A percentile compares a stretch with the other conserved stretches of the same genome.
phyloP scores from a whole-genome alignment of 2,329 filamentous ascomycete species.

The Cadophora gregata region DNA sequence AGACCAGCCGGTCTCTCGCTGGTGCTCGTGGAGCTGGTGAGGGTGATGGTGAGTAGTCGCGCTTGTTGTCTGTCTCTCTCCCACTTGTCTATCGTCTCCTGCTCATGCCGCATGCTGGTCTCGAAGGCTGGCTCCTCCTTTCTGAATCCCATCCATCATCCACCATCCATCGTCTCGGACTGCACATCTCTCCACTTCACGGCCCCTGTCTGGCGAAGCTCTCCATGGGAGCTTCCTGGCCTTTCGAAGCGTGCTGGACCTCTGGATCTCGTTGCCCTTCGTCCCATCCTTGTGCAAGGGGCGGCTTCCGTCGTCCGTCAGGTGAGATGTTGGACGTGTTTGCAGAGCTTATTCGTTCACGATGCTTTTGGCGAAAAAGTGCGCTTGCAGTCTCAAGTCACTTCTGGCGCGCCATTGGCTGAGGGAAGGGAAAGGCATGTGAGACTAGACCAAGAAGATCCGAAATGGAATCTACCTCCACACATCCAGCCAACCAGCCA shows the following conservation, averaged over 20 bases:
- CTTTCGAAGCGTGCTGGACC: constrained; percentile 34
- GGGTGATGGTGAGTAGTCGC: background rate
- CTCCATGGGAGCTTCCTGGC: constrained; percentile 36
- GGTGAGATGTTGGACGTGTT: constrained; percentile 37
- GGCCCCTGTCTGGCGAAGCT: constrained; percentile 31
- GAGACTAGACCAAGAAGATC: too few species aligned
- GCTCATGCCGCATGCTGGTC: constrained; percentile 28
- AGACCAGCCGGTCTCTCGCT: constrained; percentile 37
- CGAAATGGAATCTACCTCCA: background rate
- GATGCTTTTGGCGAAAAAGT: constrained; percentile 31
- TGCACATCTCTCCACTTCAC: too few species aligned
- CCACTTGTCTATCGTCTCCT: constrained; percentile 20
- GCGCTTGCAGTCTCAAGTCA: constrained; percentile 29
- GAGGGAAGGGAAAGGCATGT: constrained; percentile 22
- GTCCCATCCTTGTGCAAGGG: constrained; percentile 34
- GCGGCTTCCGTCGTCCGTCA: constrained; percentile 35
- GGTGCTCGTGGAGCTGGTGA: constrained; percentile 1
- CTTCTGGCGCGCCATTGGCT: constrained; percentile 35
- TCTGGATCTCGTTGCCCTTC: constrained; percentile 14
- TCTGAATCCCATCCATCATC: background rate
- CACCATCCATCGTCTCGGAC: constrained; percentile 17
- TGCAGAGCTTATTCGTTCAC: constrained; percentile 27
- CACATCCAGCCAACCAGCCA: too few species aligned
- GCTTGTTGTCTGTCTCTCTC: background rate
- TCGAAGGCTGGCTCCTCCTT: constrained; percentile 11